Evolutionary conservation across 148 eudicot species (phyloP).

Genomic region (Selenicereus undatus): DNA sequence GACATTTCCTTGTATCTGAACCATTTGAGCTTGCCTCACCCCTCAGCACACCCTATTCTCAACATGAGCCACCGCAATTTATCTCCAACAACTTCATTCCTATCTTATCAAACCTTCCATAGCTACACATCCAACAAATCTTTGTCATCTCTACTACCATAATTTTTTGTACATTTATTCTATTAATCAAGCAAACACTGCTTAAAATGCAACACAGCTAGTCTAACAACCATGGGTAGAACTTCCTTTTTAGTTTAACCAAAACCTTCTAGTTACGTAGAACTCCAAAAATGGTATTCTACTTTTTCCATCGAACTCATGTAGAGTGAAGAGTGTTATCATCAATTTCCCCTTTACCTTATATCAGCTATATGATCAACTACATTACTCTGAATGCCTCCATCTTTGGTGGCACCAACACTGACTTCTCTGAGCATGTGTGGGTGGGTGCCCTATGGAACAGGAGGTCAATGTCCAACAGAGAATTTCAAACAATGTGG

Average conservation of each 20-base stretch:
- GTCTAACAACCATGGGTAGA: not conserved
- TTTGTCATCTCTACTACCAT: not conserved
- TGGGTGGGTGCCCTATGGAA: no score
- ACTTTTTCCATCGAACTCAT: not conserved
- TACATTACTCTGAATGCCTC: not conserved
- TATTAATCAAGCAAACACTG: not conserved
- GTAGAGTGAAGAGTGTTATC: not conserved
- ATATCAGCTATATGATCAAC: not conserved
- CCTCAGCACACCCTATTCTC: not conserved
- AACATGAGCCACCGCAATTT: not conserved
- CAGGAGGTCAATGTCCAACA: no score
- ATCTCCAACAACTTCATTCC: not conserved
- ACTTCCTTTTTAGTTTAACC: not conserved
- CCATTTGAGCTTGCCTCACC: not conserved
- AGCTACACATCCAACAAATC: not conserved
- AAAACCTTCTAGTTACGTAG: not conserved
- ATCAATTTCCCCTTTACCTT: not conserved
- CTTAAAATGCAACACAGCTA: not conserved
- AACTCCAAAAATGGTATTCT: not conserved
- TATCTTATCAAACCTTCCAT: not conserved
- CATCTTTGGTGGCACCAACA: no score
- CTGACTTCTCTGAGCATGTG: no score
- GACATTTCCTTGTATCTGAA: not conserved
- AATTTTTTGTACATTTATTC: not conserved
- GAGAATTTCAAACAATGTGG: no score